phyloP scores from a whole-genome alignment of 2,329 filamentous ascomycete species.

The Thielaviopsis ethacetica region DNA sequence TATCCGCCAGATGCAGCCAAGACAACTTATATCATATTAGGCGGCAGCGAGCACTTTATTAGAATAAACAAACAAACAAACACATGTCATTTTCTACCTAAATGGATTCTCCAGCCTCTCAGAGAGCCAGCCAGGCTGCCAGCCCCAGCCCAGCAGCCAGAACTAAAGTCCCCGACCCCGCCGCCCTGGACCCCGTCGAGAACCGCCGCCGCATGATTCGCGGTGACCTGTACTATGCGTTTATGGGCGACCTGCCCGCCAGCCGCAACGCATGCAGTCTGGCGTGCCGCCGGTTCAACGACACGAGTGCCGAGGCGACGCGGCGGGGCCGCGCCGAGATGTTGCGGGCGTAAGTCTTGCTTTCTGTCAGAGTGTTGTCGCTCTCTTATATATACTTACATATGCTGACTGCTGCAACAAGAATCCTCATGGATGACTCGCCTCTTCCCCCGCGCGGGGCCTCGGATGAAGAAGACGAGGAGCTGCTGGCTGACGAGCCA shows the following conservation, averaged over 20 bases:
- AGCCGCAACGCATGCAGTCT: conserved; percentile 45
- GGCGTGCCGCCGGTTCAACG: conserved; percentile 49
- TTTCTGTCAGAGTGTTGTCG: not conserved
- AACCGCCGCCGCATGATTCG: conserved; percentile 32
- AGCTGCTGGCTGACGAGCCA: conserved; percentile 44
- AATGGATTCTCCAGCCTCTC: no score
- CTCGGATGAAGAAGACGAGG: conserved; percentile 37
- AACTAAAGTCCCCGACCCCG: not conserved
- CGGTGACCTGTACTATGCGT: conserved; percentile 60
- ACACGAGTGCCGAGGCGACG: conserved; percentile 34
- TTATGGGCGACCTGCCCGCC: conserved; percentile 48
- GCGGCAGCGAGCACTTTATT: no score
- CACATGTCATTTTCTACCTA: no score
- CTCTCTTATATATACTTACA: not conserved
- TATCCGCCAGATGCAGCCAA: no score
- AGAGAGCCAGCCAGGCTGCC: no score
- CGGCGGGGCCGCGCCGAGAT: conserved; percentile 48
- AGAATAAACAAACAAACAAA: no score
- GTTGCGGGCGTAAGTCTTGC: conserved; percentile 48
- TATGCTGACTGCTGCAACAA: not conserved
- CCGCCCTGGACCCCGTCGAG: conserved; percentile 4
- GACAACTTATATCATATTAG: no score
- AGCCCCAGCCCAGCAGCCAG: no score
- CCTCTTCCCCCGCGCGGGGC: conserved; percentile 43
- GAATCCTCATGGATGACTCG: conserved; percentile 45